A percentile compares a stretch with the other conserved stretches of the same genome.
Evolutionary conservation across 1,139 yeast genomes (phyloP).

Genomic region (Geotrichum carabidarum): DNA sequence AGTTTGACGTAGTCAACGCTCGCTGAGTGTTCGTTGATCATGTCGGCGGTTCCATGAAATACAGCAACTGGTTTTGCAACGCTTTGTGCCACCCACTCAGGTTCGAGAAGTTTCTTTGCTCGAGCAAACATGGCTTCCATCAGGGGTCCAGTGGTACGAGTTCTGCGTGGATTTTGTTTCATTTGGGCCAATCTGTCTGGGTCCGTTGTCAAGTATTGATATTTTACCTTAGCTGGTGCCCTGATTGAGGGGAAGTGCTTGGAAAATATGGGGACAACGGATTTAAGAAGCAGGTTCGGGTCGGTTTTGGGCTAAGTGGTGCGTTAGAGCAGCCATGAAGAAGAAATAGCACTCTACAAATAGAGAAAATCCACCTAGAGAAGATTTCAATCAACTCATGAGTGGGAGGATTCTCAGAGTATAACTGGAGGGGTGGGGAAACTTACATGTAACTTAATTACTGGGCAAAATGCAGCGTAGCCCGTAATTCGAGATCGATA

Average conservation of each 20-base stretch:
- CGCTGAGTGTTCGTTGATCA: conserved; percentile 52
- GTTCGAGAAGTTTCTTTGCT: conserved; percentile 50
- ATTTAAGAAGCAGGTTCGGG: conserved; percentile 49
- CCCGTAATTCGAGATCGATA: conserved; percentile 51
- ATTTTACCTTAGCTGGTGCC: conserved; percentile 53
- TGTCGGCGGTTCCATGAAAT: conserved; percentile 50
- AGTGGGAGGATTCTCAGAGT: too few species aligned
- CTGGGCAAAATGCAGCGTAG: conserved; percentile 61
- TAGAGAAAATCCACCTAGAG: too few species aligned
- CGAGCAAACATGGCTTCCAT: conserved; percentile 62
- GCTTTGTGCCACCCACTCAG: conserved; percentile 43
- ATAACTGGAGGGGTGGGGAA: too few species aligned
- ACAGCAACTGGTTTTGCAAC: conserved; percentile 47
- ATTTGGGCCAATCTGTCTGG: conserved; percentile 29
- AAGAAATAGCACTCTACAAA: too few species aligned
- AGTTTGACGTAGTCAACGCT: neutral
- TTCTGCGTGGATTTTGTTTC: conserved; percentile 36
- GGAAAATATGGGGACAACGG: conserved; percentile 47
- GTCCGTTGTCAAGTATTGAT: conserved; percentile 54
- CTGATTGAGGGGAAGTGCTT: conserved; percentile 50
- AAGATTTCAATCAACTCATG: too few species aligned
- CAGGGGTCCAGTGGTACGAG: conserved; percentile 46
- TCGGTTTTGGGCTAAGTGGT: conserved; percentile 41
- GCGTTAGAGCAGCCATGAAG: too few species aligned
- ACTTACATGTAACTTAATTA: conserved; percentile 36